These are phyloP conservation scores for Ustilago hordei DNA, from an alignment of 1,284 basidiomycete genomes.

Conservation along the genomic window DNA sequence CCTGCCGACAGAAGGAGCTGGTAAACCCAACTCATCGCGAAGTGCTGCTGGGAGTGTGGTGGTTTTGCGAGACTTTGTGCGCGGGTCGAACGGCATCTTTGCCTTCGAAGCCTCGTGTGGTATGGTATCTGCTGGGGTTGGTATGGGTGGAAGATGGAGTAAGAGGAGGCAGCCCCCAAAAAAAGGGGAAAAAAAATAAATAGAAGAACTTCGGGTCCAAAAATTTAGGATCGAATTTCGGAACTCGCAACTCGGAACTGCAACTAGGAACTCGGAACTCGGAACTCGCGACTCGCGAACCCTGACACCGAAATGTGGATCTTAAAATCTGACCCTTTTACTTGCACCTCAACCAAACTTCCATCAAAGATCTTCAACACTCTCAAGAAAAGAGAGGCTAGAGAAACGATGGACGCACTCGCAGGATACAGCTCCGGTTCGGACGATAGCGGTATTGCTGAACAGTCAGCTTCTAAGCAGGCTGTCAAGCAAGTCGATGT, in stretches of 20 bases:
- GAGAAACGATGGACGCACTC: constrained; percentile 49
- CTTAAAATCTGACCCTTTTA: background rate
- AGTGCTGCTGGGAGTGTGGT: constrained; percentile 62
- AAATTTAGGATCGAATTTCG: constrained; percentile 27
- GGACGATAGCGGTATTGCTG: constrained; percentile 41
- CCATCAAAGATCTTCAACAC: background rate
- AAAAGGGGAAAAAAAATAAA: background rate
- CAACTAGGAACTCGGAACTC: constrained; percentile 31
- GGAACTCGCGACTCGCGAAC: background rate
- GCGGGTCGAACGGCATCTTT: constrained; percentile 44
- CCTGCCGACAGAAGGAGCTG: constrained; percentile 20
- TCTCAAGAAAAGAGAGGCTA: background rate
- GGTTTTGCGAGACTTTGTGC: constrained; percentile 50
- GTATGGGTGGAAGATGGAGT: background rate
- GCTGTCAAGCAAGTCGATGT: constrained; percentile 1
- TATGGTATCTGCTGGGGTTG: background rate
- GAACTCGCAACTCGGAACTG: constrained; percentile 9
- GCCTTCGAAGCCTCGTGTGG: background rate
- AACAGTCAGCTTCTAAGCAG: constrained; percentile 6
- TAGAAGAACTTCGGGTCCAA: constrained; percentile 1
- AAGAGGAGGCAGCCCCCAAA: background rate
- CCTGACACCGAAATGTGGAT: constrained; percentile 1
- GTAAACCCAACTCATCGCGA: constrained; percentile 63
- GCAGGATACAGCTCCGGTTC: constrained; percentile 56
- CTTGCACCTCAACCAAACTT: background rate